A percentile compares a stretch with the other conserved stretches of the same genome.
Conservation (phyloP, 2,329 filamentous ascomycete species). For the Grosmannia serpens region DNA sequence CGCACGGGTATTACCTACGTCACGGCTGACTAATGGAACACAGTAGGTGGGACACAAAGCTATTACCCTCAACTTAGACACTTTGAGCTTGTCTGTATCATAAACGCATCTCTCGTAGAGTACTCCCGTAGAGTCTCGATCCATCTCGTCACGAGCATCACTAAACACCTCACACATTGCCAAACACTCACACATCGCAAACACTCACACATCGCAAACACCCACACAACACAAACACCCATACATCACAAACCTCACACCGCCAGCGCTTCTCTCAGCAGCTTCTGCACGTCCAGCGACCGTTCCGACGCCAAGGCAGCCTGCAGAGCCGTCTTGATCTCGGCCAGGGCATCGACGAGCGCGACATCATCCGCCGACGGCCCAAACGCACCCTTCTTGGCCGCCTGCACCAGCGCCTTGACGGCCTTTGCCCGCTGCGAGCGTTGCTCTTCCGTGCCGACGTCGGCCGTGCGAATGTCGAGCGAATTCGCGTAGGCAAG, state of each 20-base stretch:
- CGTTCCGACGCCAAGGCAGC: slow-evolving; percentile 19
- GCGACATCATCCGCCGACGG: slow-evolving; percentile 4
- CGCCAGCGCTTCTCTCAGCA: slow-evolving; percentile 15
- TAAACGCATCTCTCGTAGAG: too few species aligned
- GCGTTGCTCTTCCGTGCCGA: slow-evolving; percentile 41
- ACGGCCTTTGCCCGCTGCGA: slow-evolving; percentile 34
- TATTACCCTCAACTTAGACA: too few species aligned
- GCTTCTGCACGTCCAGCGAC: slow-evolving; percentile 21
- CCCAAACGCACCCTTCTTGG: slow-evolving; percentile 31
- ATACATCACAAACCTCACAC: too few species aligned
- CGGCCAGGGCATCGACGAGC: slow-evolving; percentile 28
- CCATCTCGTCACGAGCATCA: too few species aligned
- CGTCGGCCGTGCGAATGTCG: slow-evolving; percentile 29
- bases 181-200: too few species aligned
- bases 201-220: too few species aligned
- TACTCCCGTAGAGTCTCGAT: too few species aligned
- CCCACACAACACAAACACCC: too few species aligned
- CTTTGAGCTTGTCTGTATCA: too few species aligned
- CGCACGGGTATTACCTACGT: background rate
- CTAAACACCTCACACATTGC: too few species aligned
- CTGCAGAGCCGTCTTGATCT: slow-evolving; percentile 29
- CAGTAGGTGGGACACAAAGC: too few species aligned
- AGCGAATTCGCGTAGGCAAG: slow-evolving; percentile 34
- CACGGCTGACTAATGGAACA: background rate
- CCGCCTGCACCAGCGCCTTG: slow-evolving; percentile 28